Evolutionary conservation across 140 eudicot genomes (phyloP), one percentile per base, ranked within the genome.

Genomic region (Anethum foeniculum): DNA sequence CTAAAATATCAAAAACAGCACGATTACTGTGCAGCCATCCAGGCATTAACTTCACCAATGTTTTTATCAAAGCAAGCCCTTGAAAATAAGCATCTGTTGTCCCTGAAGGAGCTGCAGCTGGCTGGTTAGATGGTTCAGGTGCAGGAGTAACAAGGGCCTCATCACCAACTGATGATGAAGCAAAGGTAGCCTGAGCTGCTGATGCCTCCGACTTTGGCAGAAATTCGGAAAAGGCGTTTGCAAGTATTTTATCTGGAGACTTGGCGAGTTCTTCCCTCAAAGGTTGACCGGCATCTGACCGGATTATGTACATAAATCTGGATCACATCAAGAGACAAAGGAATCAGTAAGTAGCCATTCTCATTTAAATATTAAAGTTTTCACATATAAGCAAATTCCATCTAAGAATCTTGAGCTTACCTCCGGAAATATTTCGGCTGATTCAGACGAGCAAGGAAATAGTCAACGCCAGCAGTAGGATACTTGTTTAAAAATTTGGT

Each of bases 241-340:
- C 90, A 80, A 96, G 92, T 85, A 96, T 93, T 90, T 96, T 96
- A 75, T 91, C 94, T 34, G 99, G 98, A 49, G 98, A 93, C 83
- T 93, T 96, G 46, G 98, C 98, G 82, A 96, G 99, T 85, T 96
- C 99, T 82, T 96, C 99, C 83, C 99, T 88, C 85, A 96, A 87
- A 36, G 99, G 97, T 72, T 96, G 99, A 69, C 99, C 99, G 85
- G 96, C 98, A 90, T 96, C 99, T 36, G 99, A 96, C 14, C 92
- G 89, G 64, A 96, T 90, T 81, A 96, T 96, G 88, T 96, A 96
- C 97, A 96, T 96, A 79, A 96, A 96, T 89, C 99, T 96, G 86
- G 77, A 84, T 72, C 81, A 67, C 41, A 75, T 79, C 75, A 84
- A 76, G 77, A 82, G 30, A 25, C 34, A 25, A 1, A 11, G 43